phyloP scores from a whole-genome alignment of 2,329 filamentous ascomycete species.

The Cryoendolithus antarcticus region DNA sequence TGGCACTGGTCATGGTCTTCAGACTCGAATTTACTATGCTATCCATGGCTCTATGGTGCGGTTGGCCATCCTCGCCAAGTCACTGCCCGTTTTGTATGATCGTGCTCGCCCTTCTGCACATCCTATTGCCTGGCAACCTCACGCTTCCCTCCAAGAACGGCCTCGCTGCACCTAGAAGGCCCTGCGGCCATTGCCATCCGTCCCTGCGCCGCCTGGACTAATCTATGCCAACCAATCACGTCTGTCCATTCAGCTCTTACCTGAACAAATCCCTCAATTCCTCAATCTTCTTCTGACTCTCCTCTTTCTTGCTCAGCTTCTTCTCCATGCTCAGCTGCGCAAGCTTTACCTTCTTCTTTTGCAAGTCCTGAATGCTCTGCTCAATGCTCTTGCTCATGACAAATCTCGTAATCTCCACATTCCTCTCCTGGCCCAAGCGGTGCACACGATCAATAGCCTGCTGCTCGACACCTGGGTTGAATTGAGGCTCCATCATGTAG shows the following conservation, averaged over 20 bases:
- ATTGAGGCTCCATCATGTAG: slow-evolving; percentile 97
- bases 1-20: too few species aligned
- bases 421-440: slow-evolving; percentile 76
- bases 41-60: too few species aligned
- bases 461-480: slow-evolving; percentile 87
- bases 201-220: too few species aligned
- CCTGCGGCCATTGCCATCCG: too few species aligned
- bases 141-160: too few species aligned
- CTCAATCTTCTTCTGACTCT: slow-evolving; percentile 51
- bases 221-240: too few species aligned
- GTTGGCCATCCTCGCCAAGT: too few species aligned
- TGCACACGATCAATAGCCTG: slow-evolving; percentile 93
- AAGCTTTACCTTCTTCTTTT: slow-evolving; percentile 84
- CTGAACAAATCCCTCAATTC: slow-evolving; percentile 48
- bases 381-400: slow-evolving; percentile 89
- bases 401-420: slow-evolving; percentile 75
- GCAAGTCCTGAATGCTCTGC: slow-evolving; percentile 80
- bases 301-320: slow-evolving; percentile 47
- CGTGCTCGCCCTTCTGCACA: too few species aligned
- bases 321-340: slow-evolving; percentile 70
- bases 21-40: too few species aligned
- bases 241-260: slow-evolving; percentile 3
- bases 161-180: too few species aligned
- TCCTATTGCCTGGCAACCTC: too few species aligned
- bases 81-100: too few species aligned